Evolutionary conservation across 768 basidiomycete species (phyloP).

Genomic region (Cantharellus anzutake): DNA sequence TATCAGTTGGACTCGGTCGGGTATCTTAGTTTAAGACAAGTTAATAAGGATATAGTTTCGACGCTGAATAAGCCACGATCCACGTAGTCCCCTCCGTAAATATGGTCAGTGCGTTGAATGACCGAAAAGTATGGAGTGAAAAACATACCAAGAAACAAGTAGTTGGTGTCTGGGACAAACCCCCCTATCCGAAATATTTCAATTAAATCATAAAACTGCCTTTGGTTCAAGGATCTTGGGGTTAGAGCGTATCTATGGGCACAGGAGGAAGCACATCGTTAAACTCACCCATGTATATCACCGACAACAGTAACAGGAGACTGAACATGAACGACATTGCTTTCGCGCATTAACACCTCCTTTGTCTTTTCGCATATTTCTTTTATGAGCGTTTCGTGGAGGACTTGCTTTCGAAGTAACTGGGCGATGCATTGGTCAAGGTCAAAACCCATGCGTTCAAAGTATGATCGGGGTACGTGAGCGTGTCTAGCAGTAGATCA

Average conservation of each 20-base stretch:
- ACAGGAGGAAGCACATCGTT: neutral
- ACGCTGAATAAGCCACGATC: slow-evolving; percentile 96
- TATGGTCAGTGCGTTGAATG: neutral
- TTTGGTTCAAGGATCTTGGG: slow-evolving; percentile 18
- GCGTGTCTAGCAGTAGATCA: neutral
- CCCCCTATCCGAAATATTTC: slow-evolving; percentile 99
- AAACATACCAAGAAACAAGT: slow-evolving; percentile 81
- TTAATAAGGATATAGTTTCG: slow-evolving; percentile 92
- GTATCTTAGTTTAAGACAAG: slow-evolving; percentile 90
- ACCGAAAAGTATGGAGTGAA: neutral
- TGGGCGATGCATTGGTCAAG: slow-evolving; percentile 92
- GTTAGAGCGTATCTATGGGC: neutral
- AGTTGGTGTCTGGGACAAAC: slow-evolving; percentile 90
- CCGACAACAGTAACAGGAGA: slow-evolving; percentile 97
- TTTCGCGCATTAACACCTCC: slow-evolving; percentile 96
- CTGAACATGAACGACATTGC: slow-evolving; percentile 92
- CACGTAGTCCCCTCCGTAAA: slow-evolving; percentile 77
- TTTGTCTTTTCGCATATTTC: slow-evolving; percentile 99
- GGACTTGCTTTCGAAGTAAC: slow-evolving; percentile 74
- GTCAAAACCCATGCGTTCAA: slow-evolving; percentile 36
- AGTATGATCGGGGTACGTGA: neutral
- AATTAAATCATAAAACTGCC: slow-evolving; percentile 98
- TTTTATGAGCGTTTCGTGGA: slow-evolving; percentile 83
- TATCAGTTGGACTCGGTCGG: slow-evolving; percentile 90
- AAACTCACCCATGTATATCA: slow-evolving; percentile 84